A percentile compares a stretch with the other conserved stretches of the same genome.
Evolutionary conservation across 2,329 filamentous ascomycete genomes (phyloP).

Genomic region (Fusarium albidum): DNA sequence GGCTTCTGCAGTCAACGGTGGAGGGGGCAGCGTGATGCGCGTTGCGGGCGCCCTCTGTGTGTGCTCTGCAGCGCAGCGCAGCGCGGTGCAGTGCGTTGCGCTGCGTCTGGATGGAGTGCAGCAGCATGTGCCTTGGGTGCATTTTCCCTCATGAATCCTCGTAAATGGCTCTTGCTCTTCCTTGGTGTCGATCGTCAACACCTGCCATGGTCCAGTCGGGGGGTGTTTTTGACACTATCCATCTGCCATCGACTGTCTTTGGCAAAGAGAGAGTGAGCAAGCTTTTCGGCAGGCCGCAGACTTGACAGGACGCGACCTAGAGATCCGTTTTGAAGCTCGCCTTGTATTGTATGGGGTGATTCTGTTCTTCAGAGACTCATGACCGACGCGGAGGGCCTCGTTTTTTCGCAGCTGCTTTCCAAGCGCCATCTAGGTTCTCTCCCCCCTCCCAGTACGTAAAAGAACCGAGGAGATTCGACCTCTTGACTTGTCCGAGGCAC

Average conservation of each 20-base stretch:
- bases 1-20: constrained; percentile 3
- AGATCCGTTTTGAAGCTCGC: constrained; percentile 10
- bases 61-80: too few relatives aligned
- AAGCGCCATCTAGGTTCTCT: neutral
- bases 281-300: constrained; percentile 17
- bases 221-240: too few relatives aligned
- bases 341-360: constrained; percentile 19
- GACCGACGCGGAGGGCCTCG: constrained; percentile 2
- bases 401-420: neutral
- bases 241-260: constrained; percentile 8
- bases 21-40: too few relatives aligned
- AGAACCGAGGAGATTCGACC: neutral
- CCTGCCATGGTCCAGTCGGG: too few relatives aligned
- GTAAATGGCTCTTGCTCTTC: too few relatives aligned
- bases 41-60: too few relatives aligned
- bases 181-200: too few relatives aligned
- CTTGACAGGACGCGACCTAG: constrained; percentile 20
- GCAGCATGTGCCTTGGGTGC: too few relatives aligned
- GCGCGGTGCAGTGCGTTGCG: too few relatives aligned
- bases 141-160: too few relatives aligned
- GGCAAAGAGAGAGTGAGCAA: too few relatives aligned
- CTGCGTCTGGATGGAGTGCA: too few relatives aligned
- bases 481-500: constrained; percentile 5
- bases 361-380: constrained; percentile 8
- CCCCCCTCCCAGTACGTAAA: neutral